These are phyloP conservation scores for Plasmopara halstedii DNA, from an alignment of 352 stramenopile species.

Conservation along the genomic window DNA sequence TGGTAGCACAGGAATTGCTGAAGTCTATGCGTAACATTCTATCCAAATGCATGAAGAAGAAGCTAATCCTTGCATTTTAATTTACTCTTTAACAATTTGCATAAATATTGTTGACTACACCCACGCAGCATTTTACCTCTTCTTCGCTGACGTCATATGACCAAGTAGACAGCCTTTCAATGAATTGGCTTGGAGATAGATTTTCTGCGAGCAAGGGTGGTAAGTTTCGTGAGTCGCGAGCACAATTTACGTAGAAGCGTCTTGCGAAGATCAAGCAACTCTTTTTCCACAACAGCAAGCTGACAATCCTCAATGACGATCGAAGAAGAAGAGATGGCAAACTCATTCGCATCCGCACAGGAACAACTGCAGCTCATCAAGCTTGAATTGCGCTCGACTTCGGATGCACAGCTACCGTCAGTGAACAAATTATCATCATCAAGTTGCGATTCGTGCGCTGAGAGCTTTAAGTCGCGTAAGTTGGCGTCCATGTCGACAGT, in stretches of 20 bases:
- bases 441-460: constrained; percentile 19
- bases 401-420: constrained; percentile 28
- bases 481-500: constrained; percentile 1
- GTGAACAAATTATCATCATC: constrained; percentile 33
- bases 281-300: constrained; percentile 57
- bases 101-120: constrained; percentile 24
- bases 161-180: constrained; percentile 12
- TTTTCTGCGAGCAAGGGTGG: constrained; percentile 26
- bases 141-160: constrained; percentile 19
- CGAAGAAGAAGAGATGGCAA: constrained; percentile 31
- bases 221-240: constrained; percentile 38
- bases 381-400: constrained; percentile 29
- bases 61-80: neutral
- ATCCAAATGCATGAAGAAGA: too few relatives aligned
- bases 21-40: too few relatives aligned
- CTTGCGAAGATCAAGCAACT: constrained; percentile 53
- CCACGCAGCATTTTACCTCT: constrained; percentile 1
- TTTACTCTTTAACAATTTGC: neutral
- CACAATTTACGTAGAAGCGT: constrained; percentile 58
- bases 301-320: constrained; percentile 61
- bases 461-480: constrained; percentile 28
- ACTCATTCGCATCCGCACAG: constrained; percentile 26
- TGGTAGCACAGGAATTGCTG: too few relatives aligned
- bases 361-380: constrained; percentile 44
- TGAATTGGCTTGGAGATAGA: constrained; percentile 2